Evolutionary conservation across 2,329 filamentous ascomycete genomes (phyloP).

Genomic region (Apiospora rasikravindrae): DNA sequence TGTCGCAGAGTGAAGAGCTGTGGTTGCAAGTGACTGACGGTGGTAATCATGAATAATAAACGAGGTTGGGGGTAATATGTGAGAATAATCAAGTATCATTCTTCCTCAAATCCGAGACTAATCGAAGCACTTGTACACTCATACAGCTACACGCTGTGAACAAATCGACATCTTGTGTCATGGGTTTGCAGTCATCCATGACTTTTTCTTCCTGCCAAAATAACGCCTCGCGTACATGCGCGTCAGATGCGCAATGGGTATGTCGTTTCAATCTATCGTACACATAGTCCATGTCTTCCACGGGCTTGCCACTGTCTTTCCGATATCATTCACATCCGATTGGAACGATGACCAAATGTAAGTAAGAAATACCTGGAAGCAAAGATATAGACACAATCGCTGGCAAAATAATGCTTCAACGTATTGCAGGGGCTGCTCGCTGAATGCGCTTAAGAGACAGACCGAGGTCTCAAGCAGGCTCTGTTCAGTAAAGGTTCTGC

Average conservation of each 20-base stretch:
- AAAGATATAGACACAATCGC: background rate
- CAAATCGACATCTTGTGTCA: background rate
- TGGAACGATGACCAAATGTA: background rate
- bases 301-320: conserved; percentile 7
- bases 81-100: background rate
- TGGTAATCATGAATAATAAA: background rate
- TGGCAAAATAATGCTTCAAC: background rate
- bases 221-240: conserved; percentile 10
- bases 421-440: background rate
- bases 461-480: background rate
- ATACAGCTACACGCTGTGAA: background rate
- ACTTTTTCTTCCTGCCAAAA: background rate
- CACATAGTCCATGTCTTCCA: conserved; percentile 1
- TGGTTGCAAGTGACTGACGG: background rate
- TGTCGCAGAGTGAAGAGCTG: background rate
- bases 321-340: background rate
- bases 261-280: conserved; percentile 13
- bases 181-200: background rate
- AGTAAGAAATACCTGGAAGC: background rate
- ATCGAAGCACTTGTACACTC: conserved; percentile 2
- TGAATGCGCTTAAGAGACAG: background rate
- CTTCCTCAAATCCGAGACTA: background rate
- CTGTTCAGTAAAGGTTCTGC: conserved; percentile 23
- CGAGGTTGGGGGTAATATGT: too few relatives aligned
- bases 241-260: conserved; percentile 12